A percentile compares a stretch with the other conserved stretches of the same genome.
Conservation (phyloP, 192 early-diverging fungal species). For the Coemansia sp. region DNA sequence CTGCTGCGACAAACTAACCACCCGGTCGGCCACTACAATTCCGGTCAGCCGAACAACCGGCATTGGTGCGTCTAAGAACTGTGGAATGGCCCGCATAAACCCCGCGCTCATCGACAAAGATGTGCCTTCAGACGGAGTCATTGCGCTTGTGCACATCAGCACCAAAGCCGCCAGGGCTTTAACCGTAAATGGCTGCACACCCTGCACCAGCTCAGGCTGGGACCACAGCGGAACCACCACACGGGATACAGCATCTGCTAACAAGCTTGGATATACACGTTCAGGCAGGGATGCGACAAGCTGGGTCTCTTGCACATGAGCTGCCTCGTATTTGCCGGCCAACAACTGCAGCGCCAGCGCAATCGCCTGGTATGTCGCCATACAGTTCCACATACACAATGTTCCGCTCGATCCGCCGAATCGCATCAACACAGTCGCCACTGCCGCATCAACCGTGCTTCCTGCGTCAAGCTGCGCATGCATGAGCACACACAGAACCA, state of each 20-base stretch:
- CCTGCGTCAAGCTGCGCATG: constrained; percentile 4
- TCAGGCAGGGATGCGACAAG: constrained; percentile 1
- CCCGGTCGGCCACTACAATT: constrained; percentile 33
- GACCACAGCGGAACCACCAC: constrained; percentile 40
- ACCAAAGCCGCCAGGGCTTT: constrained; percentile 25
- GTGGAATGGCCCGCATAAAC: constrained; percentile 38
- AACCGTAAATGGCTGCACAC: constrained; percentile 11
- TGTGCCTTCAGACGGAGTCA: constrained; percentile 13
- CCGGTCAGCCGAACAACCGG: constrained; percentile 34
- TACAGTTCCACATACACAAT: not conserved
- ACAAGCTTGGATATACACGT: constrained; percentile 18
- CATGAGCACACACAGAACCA: constrained; percentile 6
- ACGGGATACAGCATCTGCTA: constrained; percentile 9
- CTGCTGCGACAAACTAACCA: constrained; percentile 2
- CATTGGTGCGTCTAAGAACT: constrained; percentile 40
- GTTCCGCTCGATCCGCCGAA: not conserved
- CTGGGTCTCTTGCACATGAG: not conserved
- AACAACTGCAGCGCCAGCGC: constrained; percentile 38
- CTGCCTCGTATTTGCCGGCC: constrained; percentile 10
- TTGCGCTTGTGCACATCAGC: constrained; percentile 22
- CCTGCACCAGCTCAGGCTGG: constrained; percentile 12
- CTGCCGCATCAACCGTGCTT: constrained; percentile 9
- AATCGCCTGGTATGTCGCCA: constrained; percentile 15
- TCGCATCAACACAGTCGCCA: constrained; percentile 9
- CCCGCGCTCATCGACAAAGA: constrained; percentile 20